Evolutionary conservation across 1,284 basidiomycete genomes (phyloP), one percentile per base, ranked within the genome.

Genomic region (Apiotrichum sp.): DNA sequence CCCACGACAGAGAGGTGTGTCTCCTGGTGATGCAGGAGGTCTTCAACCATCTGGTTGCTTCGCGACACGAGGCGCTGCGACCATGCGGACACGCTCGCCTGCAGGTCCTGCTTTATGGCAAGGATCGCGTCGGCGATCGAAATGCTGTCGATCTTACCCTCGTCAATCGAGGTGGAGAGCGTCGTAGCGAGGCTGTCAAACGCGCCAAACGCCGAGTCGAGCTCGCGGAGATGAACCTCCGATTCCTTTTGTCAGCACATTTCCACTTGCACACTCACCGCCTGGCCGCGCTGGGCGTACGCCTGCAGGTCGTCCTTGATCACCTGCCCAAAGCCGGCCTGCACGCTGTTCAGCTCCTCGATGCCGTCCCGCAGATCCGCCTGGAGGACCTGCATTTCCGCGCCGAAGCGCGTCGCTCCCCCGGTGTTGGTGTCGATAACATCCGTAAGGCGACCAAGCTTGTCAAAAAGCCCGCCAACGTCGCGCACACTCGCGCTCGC

Each of bases 401-500:
- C 76, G 13, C 85, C 83, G 60, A 88, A 85, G 32, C 78, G 79
- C 0, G 80, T 77, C 7, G 89, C 86, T 1, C 81, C 79, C 58
- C 83, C 81, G 1, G 84, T 78, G 66, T 93, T 95, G 4, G 82
- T 78, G 42, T 78, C 78, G 45, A 92, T 80, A 3, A 85, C 80
- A 29, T 77, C 73, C n/a, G 83, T 78, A 69, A 89, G 91, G 57
- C 91, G 86, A 46, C 89, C 85, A 42, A 96, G 81, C 77, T 96
- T 96, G 52, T 84, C 84, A 63, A 91, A 90, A 10, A 96, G 76
- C 0, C 83, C 83, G 5, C 78, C 80, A 16, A 93, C 79, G 69
- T 96, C 89, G 10, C 78, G 79, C 22, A 89, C 78, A 62, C 85
- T 86, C 62, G 90, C 83, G 22, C 80, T 75, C 0, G 85, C 84